Evolutionary conservation across 352 stramenopile species (phyloP), one percentile per base, ranked within the genome.

Genomic region (Phytophthora idaei): DNA sequence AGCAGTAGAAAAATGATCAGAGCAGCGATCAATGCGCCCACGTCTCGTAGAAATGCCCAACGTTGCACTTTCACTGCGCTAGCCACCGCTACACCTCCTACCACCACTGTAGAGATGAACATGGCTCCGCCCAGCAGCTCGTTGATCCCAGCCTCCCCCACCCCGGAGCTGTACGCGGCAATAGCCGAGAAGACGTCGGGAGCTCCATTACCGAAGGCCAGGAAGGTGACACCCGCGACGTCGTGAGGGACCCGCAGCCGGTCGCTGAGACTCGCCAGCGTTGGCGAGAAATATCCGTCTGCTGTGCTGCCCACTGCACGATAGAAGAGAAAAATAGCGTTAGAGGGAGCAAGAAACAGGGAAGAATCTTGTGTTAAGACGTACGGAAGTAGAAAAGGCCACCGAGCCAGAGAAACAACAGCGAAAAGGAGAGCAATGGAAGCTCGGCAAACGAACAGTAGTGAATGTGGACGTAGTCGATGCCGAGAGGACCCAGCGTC

Each of bases 131-230:
- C 71, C 8, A 97, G 92, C 3, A 99, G 77, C 45, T 97, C 95
- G 37, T 98, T 98, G 54, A 99, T 81, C 28, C 90, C 94, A 17
- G 84, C 78, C 36, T 90, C 82, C 14, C 75, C 81, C 10, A 90
- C 79, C 1, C 80, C 87, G 1, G 84, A 92, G 6, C 80, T 80
- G 55, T 94, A 97, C n/a, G 89, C 85, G 0, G 92, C 91, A 57
- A 98, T 85, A 3, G 90, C 83, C 2, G 92, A 97, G 54, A 98
- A 98, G 0, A 99, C 96, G 76, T 99, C 98, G 2, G 97, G 96
- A 12, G 97, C 97, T 61, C 98, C 87, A 79, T 99, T 99, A 14
- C 97, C 98, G 57, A 99, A 97, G 34, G 97, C 96, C 39, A 99
- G 77, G 44, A 99, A 94, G 4, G 97, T 99, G 51, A 99, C 97